A percentile compares a stretch with the other conserved stretches of the same genome.
Evolutionary conservation across 208 protist genomes (phyloP).

Genomic region (Strigomonas culicis): DNA sequence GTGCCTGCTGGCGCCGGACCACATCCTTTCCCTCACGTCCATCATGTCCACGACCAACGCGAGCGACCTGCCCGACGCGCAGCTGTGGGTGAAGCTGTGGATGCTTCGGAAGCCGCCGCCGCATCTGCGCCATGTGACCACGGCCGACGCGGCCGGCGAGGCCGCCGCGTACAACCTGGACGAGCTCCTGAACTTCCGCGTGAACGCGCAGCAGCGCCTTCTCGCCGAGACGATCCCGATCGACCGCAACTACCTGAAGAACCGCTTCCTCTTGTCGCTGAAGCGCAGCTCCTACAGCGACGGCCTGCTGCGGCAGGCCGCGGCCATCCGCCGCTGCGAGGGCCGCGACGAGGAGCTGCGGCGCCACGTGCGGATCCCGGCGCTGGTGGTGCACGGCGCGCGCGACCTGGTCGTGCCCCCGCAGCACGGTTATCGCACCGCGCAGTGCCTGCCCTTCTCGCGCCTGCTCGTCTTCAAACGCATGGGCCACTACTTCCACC

Average conservation of each 20-base stretch:
- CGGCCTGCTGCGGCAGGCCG: conserved; percentile 66
- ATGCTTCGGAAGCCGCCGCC: conserved; percentile 59
- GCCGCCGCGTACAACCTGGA: conserved; percentile 44
- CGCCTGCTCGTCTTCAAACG: conserved; percentile 59
- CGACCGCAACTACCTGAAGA: conserved; percentile 57
- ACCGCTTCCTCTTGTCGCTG: conserved; percentile 55
- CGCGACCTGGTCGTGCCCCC: conserved; percentile 73
- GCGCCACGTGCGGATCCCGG: conserved; percentile 26
- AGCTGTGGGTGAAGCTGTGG: conserved; percentile 72
- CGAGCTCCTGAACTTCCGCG: conserved; percentile 67
- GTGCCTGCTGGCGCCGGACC: conserved; percentile 46
- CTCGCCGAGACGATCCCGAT: conserved; percentile 45
- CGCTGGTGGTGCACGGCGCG: conserved; percentile 68
- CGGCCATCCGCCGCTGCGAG: conserved; percentile 42
- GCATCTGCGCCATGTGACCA: not conserved
- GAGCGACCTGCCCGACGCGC: conserved; percentile 55
- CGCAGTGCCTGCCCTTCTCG: conserved; percentile 45
- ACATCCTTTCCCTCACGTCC: conserved; percentile 55
- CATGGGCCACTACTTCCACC: conserved; percentile 87
- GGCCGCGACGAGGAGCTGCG: conserved; percentile 48
- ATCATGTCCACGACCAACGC: conserved; percentile 82
- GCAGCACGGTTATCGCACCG: conserved; percentile 69
- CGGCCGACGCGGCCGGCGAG: not conserved
- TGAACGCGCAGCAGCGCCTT: conserved; percentile 39
- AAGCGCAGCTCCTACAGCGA: conserved; percentile 48